Evolutionary conservation across 768 basidiomycete species (phyloP), one percentile per base, ranked within the genome.

Genomic region (Calocybe indica): DNA sequence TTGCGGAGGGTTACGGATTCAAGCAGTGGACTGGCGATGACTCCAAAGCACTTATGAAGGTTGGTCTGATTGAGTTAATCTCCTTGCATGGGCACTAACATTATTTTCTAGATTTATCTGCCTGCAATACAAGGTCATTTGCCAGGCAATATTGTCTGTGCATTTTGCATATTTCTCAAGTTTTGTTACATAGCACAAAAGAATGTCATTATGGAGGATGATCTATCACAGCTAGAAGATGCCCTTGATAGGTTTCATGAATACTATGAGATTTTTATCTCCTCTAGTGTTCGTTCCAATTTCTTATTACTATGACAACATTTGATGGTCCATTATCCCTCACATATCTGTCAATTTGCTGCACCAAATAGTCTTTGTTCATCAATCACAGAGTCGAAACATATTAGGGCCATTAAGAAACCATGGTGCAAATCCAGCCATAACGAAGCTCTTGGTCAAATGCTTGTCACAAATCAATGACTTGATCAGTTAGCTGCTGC

Each of bases 31-130:
- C 65, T 0, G 54, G 65, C 10, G 39, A 66, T 11, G 55, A 67
- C n/a, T 66, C 58, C 0, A 67, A 67, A 30, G 59, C 54, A 0
- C 38, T 67, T 1, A 66, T 66, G 62, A 67, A 65, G 56, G 62
- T 62, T 32, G 0, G 43, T 46, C 15, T 10, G 5, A 37, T 32
- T 13, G 0, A n/a, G 47, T 34, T 30, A 7, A 32, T 35, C 11
- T 28, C 12, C 35, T 37, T 10, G 13, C 31, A n/a, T 31, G 47
- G 9, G 10, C 15, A 39, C 29, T 6, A 22, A 13, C 35, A 9
- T 7, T 11, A 13, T 13, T 28, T 28, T n/a, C 28, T 35, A 64
- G 60, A 63, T 65, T 8, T 59, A 53, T 48, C 47, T 60, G 30
- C 52, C 60, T 1, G 60, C 60, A 12, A 57, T 62, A 31, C 49